Conservation (phyloP, 2,329 filamentous ascomycete species). For the Aureobasidium uvarum region DNA sequence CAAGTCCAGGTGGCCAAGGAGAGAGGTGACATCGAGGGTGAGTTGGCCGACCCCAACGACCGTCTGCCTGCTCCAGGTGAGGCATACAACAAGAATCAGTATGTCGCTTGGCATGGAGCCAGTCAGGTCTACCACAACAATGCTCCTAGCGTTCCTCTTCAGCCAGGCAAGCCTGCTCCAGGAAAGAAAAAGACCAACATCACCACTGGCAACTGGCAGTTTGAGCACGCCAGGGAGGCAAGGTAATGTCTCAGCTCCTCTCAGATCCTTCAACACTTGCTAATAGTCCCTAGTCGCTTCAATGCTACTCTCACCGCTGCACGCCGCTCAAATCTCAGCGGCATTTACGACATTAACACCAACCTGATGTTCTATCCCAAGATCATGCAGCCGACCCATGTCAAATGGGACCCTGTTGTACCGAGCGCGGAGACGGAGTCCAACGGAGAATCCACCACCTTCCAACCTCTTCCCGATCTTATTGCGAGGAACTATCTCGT, state of each 20-base stretch:
- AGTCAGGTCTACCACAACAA: constrained; percentile 88
- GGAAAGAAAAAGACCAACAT: constrained; percentile 81
- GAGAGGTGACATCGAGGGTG: constrained; percentile 79
- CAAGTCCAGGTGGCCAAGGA: constrained; percentile 71
- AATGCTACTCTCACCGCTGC: constrained; percentile 70
- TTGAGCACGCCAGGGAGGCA: constrained; percentile 88
- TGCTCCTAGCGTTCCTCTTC: constrained; percentile 70
- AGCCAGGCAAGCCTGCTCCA: constrained; percentile 69
- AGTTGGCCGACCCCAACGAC: constrained; percentile 88
- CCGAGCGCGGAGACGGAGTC: constrained; percentile 32
- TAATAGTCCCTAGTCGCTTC: constrained; percentile 63
- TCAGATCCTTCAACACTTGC: constrained; percentile 29
- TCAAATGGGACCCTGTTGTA: constrained; percentile 72
- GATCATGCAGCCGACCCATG: constrained; percentile 86
- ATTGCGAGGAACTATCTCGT: constrained; percentile 63
- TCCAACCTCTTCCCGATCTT: constrained; percentile 55
- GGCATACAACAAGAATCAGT: constrained; percentile 98
- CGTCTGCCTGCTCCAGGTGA: constrained; percentile 70
- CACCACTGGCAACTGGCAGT: constrained; percentile 93
- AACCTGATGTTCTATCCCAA: constrained; percentile 86
- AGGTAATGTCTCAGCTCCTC: constrained; percentile 58
- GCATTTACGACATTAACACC: constrained; percentile 91
- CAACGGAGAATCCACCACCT: constrained; percentile 41
- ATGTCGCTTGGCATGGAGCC: constrained; percentile 97
- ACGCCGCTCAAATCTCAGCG: constrained; percentile 67